Conservation (phyloP, 768 basidiomycete genomes). For the Brasilioporus rufonigricans region DNA sequence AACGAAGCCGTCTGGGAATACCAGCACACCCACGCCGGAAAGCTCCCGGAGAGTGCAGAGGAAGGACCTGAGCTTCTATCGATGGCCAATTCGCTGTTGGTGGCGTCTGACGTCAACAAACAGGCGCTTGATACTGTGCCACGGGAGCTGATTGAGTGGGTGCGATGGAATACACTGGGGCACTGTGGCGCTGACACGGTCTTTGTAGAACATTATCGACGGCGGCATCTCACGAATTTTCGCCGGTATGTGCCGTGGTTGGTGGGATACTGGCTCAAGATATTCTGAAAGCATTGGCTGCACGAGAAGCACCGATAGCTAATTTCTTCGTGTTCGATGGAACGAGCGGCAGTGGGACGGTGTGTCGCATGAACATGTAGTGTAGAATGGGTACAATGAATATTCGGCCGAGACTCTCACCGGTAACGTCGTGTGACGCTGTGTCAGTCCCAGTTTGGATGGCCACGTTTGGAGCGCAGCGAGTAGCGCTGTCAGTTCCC, state of each 20-base stretch:
- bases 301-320: conserved; percentile 88
- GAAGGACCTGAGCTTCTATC: conserved; percentile 55
- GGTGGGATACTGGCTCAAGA: conserved; percentile 96
- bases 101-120: conserved; percentile 65
- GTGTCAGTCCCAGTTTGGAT: conserved; percentile 21
- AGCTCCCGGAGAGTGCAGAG: conserved; percentile 51
- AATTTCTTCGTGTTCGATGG: conserved; percentile 93
- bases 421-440: conserved; percentile 13
- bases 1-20: conserved; percentile 79
- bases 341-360: conserved; percentile 70
- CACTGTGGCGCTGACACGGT: conserved; percentile 7
- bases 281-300: conserved; percentile 85
- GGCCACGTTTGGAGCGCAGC: conserved; percentile 23
- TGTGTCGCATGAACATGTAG: conserved; percentile 51
- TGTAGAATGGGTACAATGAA: not conserved
- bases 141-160: conserved; percentile 59
- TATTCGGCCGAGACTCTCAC: not conserved
- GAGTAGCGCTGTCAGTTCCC: conserved; percentile 7
- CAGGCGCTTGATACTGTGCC: conserved; percentile 60
- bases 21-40: conserved; percentile 54
- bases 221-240: conserved; percentile 82
- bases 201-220: conserved; percentile 58
- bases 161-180: not conserved
- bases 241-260: conserved; percentile 90
- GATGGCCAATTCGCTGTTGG: conserved; percentile 62